phyloP scores from a whole-genome alignment of 2,329 filamentous ascomycete genomes.

The Spiromastix sp. region DNA sequence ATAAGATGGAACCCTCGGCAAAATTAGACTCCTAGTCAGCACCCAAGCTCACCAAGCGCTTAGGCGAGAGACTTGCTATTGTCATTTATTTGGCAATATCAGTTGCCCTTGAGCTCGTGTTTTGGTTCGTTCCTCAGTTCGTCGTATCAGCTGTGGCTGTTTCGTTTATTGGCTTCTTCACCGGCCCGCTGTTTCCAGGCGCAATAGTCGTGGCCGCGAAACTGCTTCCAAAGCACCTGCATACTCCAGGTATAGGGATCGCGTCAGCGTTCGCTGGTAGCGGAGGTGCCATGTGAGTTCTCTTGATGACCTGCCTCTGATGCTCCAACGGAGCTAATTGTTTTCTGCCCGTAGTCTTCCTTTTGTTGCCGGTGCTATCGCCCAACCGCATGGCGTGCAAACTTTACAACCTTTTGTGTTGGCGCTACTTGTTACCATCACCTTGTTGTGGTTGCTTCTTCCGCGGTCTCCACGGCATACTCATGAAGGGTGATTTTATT shows the following conservation, averaged over 20 bases:
- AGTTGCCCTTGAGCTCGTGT: constrained; percentile 57
- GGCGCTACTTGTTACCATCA: constrained; percentile 36
- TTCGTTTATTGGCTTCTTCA: constrained; percentile 62
- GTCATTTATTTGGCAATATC: constrained; percentile 52
- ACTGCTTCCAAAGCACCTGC: constrained; percentile 58
- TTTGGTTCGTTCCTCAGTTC: constrained; percentile 72
- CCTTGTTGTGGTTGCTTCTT: constrained; percentile 1
- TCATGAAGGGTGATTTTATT: constrained; percentile 1
- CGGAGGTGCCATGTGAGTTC: constrained; percentile 42
- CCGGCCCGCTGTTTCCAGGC: constrained; percentile 68
- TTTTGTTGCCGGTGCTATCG: constrained; percentile 33
- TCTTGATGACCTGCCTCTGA: neutral
- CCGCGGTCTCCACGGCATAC: neutral
- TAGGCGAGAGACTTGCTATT: constrained; percentile 61
- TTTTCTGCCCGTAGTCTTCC: constrained; percentile 17
- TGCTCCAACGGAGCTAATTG: neutral
- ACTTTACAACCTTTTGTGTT: constrained; percentile 51
- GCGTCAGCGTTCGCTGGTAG: constrained; percentile 64
- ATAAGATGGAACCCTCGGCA: too few species aligned
- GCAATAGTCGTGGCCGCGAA: constrained; percentile 63
- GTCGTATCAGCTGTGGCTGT: constrained; percentile 62
- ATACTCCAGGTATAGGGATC: constrained; percentile 71
- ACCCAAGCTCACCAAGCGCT: constrained; percentile 34
- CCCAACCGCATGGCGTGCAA: constrained; percentile 45
- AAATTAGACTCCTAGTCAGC: neutral